Base-by-base conservation (phyloP, 2,329 filamentous ascomycete species). In the Pseudofabraea citricarpa region DNA sequence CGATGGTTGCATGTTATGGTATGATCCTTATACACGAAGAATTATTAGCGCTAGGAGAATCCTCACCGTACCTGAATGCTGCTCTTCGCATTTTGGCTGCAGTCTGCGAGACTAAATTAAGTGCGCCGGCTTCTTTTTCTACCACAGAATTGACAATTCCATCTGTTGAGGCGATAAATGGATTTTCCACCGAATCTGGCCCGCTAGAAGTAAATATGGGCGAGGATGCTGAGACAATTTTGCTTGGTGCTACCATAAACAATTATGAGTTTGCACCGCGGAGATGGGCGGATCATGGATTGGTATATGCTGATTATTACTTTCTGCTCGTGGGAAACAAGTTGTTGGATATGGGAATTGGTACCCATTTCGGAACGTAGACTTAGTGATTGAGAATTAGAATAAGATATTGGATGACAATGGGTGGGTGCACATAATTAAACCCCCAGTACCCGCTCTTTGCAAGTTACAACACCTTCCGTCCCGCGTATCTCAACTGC, bases 261-360 rank as follows among this genome's bases (percentile, higher is more conserved):
- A 69, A 71, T 48, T 70, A 68, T 36, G 61, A 69, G 46, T 65
- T 66, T 55, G 69, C 69, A 8, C 68, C 68, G 19, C 60, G 64
- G 36, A 61, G 64, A 24, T 72, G 69, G 56, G 63, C 64, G 5
- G 59, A 73, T 41, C 70, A 73, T 53, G 70, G 70, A 1, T 47
- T 74, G 16, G 70, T 74, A 0, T 74, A 74, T 52, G 71, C 71
- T 1, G 71, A 74, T 46, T 74, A 74, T 49, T 73, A 64, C 44
- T 64, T 73, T 23, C 44, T 74, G 12, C 57, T 71, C 23, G 62
- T 70, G 26, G 70, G 71, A 6, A 74, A 74, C 41, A 65, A 65
- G 43, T 45, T 70, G n/a, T 45, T 71, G 37, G 52, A 59, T 2
- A 57, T 61, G 56, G 50, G 56, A 4, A 45, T 54, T 22, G 42